Base-by-base conservation (phyloP, 192 early-diverging fungal species). In the Linnemannia hyalina region DNA sequence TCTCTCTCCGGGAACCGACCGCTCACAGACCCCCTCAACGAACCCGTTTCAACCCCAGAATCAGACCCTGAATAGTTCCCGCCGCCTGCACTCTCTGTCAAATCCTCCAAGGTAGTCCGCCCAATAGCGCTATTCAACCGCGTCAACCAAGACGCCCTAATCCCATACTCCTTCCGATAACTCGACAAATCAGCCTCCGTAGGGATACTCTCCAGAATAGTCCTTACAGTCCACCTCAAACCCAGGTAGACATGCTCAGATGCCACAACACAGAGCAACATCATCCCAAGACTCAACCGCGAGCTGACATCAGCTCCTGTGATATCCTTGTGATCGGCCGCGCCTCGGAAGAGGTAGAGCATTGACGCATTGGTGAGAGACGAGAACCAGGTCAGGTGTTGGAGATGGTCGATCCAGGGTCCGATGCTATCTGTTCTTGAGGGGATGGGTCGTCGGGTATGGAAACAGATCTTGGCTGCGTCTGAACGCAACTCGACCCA, bases 401-500 rank as follows among this genome's bases (percentile, higher is more conserved):
- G 60, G 40, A 96, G 88, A 36, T 91, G 93, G 47, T 90, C 86
- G 35, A 95, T 77, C 96, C 96, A 97, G 41, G 96, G 95, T 29
- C 94, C 94, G 72, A 96, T 95, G 42, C 91, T 92, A 80, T 96
- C 95, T 40, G 94, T 93, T 23, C 95, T 87, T 29, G 90, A 81
- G 5, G 96, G 95, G 70, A 93, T 89, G 5, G 96, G 95, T 49
- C 96, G 89, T 76, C 95, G 91, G 6, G 92, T 91, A 54, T 94
- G 90, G 57, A 90, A 93, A 79, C 95, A 95, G 69, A 99, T 93
- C 85, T 99, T 99, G 87, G 96, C 92, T 0, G 97, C 97, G 85
- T 99, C 97, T 11, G 94, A 91, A 68, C 98, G 92, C 57, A 99
- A 88, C 90, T 99, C 97, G 71, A 98, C 77, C 93, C 95, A 97